Percentiles rank a stretch among this genome's conserved stretches.
Conservation (phyloP, 768 basidiomycete genomes). For the Mycena venus region DNA sequence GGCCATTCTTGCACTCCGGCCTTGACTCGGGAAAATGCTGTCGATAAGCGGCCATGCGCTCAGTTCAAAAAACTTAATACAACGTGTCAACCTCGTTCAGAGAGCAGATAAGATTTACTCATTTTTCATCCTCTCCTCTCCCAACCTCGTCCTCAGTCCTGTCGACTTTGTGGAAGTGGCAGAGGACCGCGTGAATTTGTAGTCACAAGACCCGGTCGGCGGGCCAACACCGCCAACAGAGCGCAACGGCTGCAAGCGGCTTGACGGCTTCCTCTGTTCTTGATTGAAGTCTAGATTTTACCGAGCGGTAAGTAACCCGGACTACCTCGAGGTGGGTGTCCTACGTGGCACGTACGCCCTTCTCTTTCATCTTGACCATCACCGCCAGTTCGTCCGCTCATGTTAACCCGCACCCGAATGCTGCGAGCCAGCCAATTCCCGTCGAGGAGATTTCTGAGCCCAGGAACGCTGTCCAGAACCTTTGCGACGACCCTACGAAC, state of each 20-base stretch:
- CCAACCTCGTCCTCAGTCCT: too few species aligned
- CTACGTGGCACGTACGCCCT: conserved; percentile 13
- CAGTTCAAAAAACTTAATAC: too few species aligned
- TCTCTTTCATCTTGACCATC: not conserved
- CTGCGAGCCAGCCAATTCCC: conserved; percentile 25
- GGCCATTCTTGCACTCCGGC: too few species aligned
- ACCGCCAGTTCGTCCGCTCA: conserved; percentile 14
- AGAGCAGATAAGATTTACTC: too few species aligned
- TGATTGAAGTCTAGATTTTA: not conserved
- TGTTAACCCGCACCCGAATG: conserved; percentile 21
- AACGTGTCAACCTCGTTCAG: too few species aligned
- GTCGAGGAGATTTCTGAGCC: not conserved
- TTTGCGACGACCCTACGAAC: conserved; percentile 15
- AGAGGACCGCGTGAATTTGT: not conserved
- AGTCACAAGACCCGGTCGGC: not conserved
- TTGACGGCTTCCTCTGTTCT: not conserved
- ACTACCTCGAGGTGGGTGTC: not conserved
- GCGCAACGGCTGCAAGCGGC: too few species aligned
- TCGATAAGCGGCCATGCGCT: too few species aligned
- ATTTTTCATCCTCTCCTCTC: too few species aligned
- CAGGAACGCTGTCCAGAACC: not conserved
- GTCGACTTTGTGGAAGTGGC: too few species aligned
- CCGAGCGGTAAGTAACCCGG: not conserved
- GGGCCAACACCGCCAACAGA: not conserved
- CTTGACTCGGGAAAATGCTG: too few species aligned